Evolutionary conservation across 306 rosid genomes (phyloP), one percentile per base, ranked within the genome.

Genomic region (Clitoria ternatea): DNA sequence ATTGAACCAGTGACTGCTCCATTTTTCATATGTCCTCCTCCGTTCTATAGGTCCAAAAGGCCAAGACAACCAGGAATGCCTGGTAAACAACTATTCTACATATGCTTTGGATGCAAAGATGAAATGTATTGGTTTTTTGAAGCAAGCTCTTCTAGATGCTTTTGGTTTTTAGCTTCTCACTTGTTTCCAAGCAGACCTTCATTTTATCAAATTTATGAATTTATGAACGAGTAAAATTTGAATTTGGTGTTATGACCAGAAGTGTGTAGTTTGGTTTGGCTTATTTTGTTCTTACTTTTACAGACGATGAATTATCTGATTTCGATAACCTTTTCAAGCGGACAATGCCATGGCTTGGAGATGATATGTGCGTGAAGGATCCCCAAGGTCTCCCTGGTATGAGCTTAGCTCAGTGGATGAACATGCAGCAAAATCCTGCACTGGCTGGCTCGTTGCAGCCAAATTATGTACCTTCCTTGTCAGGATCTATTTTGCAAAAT

Each of bases 341-440:
- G 80, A 70, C 96, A 32, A 84, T 91, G 91, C 96, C 97, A 61
- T 89, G 97, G 97, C 84, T 83, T 42, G 92, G 96, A 20, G 96
- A 91, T 47, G 99, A 91, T 72, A 77, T 89, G 52, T 75, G 77
- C 86, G 82, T 89, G 88, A 94, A 85, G 75, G 97, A 87, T 72
- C 84, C 92, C 14, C 99, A 94, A 67, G 88, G 81, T 70, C 81
- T 85, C 33, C 88, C 89, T 19, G 96, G 96, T 59, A 54, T 94
- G 36, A 94, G 94, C 87, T 85, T 94, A 77, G 96, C 88, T 74
- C 99, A 94, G 69, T 94, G 99, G 99, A 94, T 94, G 99, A 94
- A 80, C 85, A 75, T 91, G 92, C 97, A 89, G 79, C 94, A 91
- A 75, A 91, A 83, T 77, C 85, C 98, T 30, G 67, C 89, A 4